phyloP scores from a whole-genome alignment of 371 early-diverging fungal species.

The Blyttiomyces sp. region DNA sequence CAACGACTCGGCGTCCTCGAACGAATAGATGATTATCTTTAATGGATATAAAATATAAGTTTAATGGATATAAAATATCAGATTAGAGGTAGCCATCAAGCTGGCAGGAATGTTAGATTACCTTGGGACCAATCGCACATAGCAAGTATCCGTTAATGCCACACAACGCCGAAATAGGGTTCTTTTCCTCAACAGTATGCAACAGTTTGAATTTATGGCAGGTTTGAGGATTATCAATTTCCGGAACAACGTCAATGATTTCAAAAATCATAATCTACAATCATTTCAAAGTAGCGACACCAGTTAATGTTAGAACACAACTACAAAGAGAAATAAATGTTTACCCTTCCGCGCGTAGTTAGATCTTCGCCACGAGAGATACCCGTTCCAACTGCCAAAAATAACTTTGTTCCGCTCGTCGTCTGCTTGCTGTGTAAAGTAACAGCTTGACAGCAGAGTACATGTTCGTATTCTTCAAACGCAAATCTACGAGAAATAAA shows the following conservation, averaged over 20 bases:
- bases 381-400: constrained; percentile 89
- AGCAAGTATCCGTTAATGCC: constrained; percentile 84
- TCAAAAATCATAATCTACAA: constrained; percentile 86
- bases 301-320: no score
- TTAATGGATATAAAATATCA: no score
- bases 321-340: constrained; percentile 11
- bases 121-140: constrained; percentile 89
- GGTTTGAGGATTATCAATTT: constrained; percentile 90
- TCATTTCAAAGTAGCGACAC: background rate
- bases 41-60: background rate
- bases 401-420: constrained; percentile 78
- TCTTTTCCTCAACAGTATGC: constrained; percentile 84
- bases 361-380: constrained; percentile 91
- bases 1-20: constrained; percentile 85
- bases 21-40: constrained; percentile 80
- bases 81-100: no score
- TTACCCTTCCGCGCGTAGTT: constrained; percentile 81
- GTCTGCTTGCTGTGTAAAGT: constrained; percentile 86
- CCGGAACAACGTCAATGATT: constrained; percentile 96
- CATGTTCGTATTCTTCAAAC: constrained; percentile 85
- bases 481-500: constrained; percentile 36
- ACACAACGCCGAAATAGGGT: constrained; percentile 90
- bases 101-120: constrained; percentile 22
- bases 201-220: constrained; percentile 89
- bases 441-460: constrained; percentile 74